A percentile compares a stretch with the other conserved stretches of the same genome.
These are phyloP conservation scores for Alternaria ventricosa DNA, from an alignment of 2,329 filamentous ascomycete species.

Conservation along the genomic window DNA sequence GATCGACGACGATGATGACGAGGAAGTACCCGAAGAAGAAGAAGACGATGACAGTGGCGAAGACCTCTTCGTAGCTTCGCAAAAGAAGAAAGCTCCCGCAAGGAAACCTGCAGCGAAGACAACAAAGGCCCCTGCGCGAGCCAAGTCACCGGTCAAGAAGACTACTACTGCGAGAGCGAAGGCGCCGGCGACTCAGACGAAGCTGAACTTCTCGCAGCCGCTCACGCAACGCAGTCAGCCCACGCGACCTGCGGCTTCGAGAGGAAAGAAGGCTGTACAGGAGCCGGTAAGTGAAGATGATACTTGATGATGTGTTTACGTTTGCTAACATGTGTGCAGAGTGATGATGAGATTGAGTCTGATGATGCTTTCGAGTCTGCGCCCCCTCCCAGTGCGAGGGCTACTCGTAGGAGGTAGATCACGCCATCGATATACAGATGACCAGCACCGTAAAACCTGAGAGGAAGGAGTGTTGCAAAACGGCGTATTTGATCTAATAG, in stretches of 20 bases:
- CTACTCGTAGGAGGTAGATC: slow-evolving; percentile 34
- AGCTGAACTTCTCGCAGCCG: slow-evolving; percentile 51
- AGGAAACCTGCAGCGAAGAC: slow-evolving; percentile 32
- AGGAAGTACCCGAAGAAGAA: slow-evolving; percentile 34
- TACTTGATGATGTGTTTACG: not conserved
- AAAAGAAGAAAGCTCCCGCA: slow-evolving; percentile 38
- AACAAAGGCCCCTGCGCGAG: slow-evolving; percentile 21
- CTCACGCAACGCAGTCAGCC: slow-evolving; percentile 44
- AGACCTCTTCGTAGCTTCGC: slow-evolving; percentile 51
- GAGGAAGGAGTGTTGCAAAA: not conserved
- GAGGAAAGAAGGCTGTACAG: slow-evolving; percentile 39
- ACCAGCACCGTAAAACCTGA: not conserved
- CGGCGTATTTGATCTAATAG: not conserved
- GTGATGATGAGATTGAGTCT: slow-evolving; percentile 52
- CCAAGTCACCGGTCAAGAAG: slow-evolving; percentile 40
- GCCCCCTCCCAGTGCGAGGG: slow-evolving; percentile 27
- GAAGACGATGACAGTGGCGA: slow-evolving; percentile 55
- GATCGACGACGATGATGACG: slow-evolving; percentile 55
- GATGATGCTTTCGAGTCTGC: slow-evolving; percentile 50
- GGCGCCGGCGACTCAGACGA: slow-evolving; percentile 46
- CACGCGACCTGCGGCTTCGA: slow-evolving; percentile 27
- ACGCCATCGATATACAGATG: not conserved
- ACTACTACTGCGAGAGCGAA: slow-evolving; percentile 25
- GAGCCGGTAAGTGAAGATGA: slow-evolving; percentile 49
- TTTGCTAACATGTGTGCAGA: slow-evolving; percentile 30